Evolutionary conservation across 805 yeast species (phyloP).

Genomic region (Debaryomyces castellii): DNA sequence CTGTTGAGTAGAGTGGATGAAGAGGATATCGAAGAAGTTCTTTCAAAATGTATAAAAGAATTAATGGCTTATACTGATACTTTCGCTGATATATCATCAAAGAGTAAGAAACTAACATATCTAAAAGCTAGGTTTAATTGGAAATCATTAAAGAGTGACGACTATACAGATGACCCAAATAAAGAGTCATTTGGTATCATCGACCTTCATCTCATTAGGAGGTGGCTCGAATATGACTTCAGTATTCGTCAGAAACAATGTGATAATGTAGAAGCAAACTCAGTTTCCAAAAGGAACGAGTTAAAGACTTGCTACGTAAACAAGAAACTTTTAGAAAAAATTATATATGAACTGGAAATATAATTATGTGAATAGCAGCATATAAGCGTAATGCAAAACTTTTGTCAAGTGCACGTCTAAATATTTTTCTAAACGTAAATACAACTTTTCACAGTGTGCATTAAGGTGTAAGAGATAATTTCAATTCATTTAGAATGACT

Average conservation of each 20-base stretch:
- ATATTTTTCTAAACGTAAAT: not conserved
- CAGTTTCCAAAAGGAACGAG: constrained; percentile 1
- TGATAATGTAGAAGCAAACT: not conserved
- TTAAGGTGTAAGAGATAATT: not conserved
- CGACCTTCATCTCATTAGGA: constrained; percentile 15
- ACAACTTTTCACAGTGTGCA: not conserved
- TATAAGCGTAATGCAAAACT: too few relatives aligned
- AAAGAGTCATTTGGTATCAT: constrained; percentile 12
- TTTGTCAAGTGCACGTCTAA: not conserved
- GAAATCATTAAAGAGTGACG: constrained; percentile 14
- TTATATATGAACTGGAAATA: constrained; percentile 10
- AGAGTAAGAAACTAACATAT: not conserved
- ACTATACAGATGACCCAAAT: constrained; percentile 9
- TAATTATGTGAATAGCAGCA: not conserved
- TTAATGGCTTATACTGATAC: not conserved
- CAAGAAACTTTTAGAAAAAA: constrained; percentile 11
- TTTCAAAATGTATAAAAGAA: constrained; percentile 15
- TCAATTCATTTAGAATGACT: constrained; percentile 1
- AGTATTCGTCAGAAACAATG: not conserved
- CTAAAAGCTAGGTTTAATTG: constrained; percentile 1
- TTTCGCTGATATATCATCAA: not conserved
- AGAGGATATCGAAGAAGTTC: constrained; percentile 11
- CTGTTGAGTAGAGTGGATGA: constrained; percentile 10
- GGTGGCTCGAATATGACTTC: constrained; percentile 13
- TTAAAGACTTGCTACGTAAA: constrained; percentile 13